phyloP scores from a whole-genome alignment of 139 green algal genomes.

The Chlorella sp. region DNA sequence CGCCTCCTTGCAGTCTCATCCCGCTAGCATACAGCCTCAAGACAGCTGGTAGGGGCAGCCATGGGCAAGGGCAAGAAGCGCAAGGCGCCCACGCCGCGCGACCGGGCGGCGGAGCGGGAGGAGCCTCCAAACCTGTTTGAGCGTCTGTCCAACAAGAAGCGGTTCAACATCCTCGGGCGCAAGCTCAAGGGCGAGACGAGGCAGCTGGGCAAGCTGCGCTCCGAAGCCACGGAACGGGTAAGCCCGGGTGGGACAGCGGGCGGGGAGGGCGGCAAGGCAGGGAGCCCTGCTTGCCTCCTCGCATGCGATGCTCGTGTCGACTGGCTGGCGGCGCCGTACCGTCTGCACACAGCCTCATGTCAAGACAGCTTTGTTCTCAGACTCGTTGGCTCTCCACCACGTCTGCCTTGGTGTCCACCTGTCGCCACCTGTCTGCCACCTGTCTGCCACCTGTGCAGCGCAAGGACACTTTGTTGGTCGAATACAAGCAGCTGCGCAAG shows the following conservation, averaged over 20 bases:
- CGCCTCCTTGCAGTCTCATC: too few species aligned
- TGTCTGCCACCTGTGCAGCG: constrained; percentile 54
- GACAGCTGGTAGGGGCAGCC: not conserved
- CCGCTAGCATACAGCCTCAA: not conserved
- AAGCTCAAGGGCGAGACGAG: constrained; percentile 57
- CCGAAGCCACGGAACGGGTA: constrained; percentile 59
- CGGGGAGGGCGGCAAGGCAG: not conserved
- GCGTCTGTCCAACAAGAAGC: constrained; percentile 52
- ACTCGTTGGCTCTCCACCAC: not conserved
- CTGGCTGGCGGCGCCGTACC: too few species aligned
- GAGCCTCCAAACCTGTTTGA: constrained; percentile 59
- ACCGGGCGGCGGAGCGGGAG: not conserved
- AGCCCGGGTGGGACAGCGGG: too few species aligned
- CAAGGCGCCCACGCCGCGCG: constrained; percentile 10
- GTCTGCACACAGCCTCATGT: too few species aligned
- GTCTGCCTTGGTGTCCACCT: not conserved
- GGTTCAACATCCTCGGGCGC: constrained; percentile 69
- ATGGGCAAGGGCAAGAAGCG: constrained; percentile 36
- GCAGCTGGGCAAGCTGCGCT: constrained; percentile 40
- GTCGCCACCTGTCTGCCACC: not conserved
- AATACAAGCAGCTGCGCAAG: constrained; percentile 89
- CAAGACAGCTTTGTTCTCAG: not conserved
- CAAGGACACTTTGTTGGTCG: constrained; percentile 92
- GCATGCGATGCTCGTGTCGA: too few species aligned
- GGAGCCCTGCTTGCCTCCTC: too few species aligned